phyloP scores from a whole-genome alignment of 345 rosid genomes.

The Orychophragmus violaceus region DNA sequence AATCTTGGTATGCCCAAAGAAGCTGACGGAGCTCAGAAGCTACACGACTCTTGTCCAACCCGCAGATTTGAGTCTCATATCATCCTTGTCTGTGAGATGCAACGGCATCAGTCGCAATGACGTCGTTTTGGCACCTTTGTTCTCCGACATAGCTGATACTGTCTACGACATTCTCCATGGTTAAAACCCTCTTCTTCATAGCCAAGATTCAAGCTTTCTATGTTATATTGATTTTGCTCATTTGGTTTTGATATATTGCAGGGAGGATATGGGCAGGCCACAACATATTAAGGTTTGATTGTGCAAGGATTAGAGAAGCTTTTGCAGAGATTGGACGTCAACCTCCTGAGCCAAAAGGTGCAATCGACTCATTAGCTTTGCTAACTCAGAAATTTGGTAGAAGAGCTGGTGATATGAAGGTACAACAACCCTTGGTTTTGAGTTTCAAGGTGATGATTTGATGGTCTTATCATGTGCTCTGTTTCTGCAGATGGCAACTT shows the following conservation, averaged over 20 bases:
- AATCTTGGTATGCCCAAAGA: slow-evolving; percentile 75
- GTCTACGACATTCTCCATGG: slow-evolving; percentile 79
- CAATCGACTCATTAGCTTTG: slow-evolving; percentile 66
- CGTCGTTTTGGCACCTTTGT: slow-evolving; percentile 56
- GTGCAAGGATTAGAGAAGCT: slow-evolving; percentile 73
- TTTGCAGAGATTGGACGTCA: slow-evolving; percentile 57
- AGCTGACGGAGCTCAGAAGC: slow-evolving; percentile 57
- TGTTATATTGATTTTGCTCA: background rate
- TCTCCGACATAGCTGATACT: slow-evolving; percentile 58
- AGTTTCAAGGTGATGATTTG: background rate
- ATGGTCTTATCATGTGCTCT: background rate
- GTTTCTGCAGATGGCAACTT: slow-evolving; percentile 68
- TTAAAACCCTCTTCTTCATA: background rate
- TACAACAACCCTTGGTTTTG: background rate
- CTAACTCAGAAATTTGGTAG: slow-evolving; percentile 77
- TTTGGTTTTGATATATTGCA: slow-evolving; percentile 17
- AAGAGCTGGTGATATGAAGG: slow-evolving; percentile 96
- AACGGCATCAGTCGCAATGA: slow-evolving; percentile 61
- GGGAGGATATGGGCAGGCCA: slow-evolving; percentile 98
- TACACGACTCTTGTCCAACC: slow-evolving; percentile 81
- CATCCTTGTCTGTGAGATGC: slow-evolving; percentile 49
- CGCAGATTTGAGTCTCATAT: slow-evolving; percentile 49
- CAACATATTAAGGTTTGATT: slow-evolving; percentile 81
- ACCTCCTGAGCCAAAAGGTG: slow-evolving; percentile 71
- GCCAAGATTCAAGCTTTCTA: background rate